A percentile compares a stretch with the other conserved stretches of the same genome.
These are phyloP conservation scores for Ceratobasidium sp. DNA, from an alignment of 1,284 basidiomycete genomes.

Conservation along the genomic window DNA sequence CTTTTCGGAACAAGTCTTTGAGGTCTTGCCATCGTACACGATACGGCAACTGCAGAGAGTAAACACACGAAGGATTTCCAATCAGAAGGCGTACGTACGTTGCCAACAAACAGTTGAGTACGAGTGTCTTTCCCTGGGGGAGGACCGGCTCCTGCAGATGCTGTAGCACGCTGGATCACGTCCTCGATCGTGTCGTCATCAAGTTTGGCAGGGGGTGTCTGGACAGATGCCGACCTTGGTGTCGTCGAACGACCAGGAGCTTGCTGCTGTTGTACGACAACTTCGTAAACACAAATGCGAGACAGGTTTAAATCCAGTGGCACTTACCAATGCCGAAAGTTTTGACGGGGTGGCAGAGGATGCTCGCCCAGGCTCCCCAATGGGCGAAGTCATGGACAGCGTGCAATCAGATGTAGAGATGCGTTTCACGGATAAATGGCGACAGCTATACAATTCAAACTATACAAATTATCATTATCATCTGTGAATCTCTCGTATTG, in stretches of 20 bases:
- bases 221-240: conserved; percentile 25
- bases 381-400: conserved; percentile 27
- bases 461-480: too few relatives aligned
- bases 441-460: neutral
- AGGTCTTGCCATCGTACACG: conserved; percentile 97
- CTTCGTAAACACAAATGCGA: too few relatives aligned
- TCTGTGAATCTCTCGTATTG: too few relatives aligned
- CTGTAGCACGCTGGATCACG: conserved; percentile 80
- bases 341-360: conserved; percentile 35
- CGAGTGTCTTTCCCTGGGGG: conserved; percentile 76
- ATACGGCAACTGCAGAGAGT: conserved; percentile 78
- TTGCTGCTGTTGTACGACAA: neutral
- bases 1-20: conserved; percentile 95
- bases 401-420: conserved; percentile 13
- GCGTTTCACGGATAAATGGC: neutral
- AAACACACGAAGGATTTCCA: conserved; percentile 28
- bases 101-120: conserved; percentile 90
- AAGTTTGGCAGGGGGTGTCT: conserved; percentile 28
- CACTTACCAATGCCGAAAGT: conserved; percentile 21
- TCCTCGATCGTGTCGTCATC: conserved; percentile 66
- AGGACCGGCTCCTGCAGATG: conserved; percentile 61
- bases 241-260: conserved; percentile 18
- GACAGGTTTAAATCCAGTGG: neutral
- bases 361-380: conserved; percentile 21
- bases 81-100: conserved; percentile 63